Percentiles rank a stretch among this genome's conserved stretches.
These are phyloP conservation scores for Gonapodya prolifera DNA, from an alignment of 192 early-diverging fungal genomes.

Conservation along the genomic window DNA sequence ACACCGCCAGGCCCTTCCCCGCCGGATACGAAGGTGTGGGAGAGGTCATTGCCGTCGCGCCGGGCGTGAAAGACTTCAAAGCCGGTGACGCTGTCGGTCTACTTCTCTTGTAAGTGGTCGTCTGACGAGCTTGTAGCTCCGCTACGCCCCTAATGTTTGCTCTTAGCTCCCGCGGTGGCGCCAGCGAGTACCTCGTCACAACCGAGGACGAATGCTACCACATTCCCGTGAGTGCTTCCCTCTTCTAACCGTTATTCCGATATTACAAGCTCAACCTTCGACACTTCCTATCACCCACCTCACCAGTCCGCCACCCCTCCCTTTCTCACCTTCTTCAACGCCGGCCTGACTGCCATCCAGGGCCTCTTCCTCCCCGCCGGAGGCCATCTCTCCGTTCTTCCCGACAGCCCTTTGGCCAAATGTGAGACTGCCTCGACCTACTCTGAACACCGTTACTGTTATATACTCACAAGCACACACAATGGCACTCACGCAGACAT, in stretches of 20 bases:
- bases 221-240: not conserved
- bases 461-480: not conserved
- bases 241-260: not conserved
- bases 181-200: not conserved
- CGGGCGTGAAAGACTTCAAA: conserved; percentile 1
- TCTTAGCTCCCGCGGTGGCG: not conserved
- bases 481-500: not conserved
- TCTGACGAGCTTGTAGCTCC: not conserved
- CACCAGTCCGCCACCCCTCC: not conserved
- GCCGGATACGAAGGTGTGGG: conserved; percentile 44
- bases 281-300: no score
- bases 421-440: not conserved
- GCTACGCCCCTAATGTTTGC: not conserved
- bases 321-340: conserved; percentile 8
- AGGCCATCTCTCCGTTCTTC: not conserved
- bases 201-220: not conserved
- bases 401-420: not conserved
- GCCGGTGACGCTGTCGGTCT: conserved; percentile 1
- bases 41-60: conserved; percentile 31
- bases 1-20: conserved; percentile 32
- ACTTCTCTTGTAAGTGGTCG: conserved; percentile 11
- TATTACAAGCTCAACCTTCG: not conserved
- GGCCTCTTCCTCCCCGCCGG: not conserved
- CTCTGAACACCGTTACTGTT: no score
- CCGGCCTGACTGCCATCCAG: not conserved